Evolutionary conservation across 257 asterid species (phyloP), one percentile per base, ranked within the genome.

Genomic region (Przewalskia tangutica): DNA sequence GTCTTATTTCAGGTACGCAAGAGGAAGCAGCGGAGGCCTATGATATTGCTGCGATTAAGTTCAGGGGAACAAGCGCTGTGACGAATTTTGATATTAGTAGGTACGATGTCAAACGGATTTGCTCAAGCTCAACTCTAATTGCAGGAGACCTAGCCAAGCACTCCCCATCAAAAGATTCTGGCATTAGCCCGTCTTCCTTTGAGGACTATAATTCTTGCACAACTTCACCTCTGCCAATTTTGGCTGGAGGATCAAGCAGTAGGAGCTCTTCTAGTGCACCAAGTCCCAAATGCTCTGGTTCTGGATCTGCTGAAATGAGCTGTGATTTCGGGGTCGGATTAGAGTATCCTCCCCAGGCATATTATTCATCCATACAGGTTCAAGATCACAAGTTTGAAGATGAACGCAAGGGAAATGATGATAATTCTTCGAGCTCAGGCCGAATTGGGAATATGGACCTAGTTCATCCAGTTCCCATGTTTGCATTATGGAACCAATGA

Each of bases 1-100:
- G 4, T 75, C 20, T 50, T 23, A 81, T 18, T 65, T 32, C 80
- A 92, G 97, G 98, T 77, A 94, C 97, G 38, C 98, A 92, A 80
- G 98, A 93, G 79, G 98, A 94, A 83, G 97, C 97, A 23, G 97
- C 97, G 0, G 97, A 94, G 58, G 97, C 96, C 6, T 93, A 93
- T 27, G 97, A 94, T 83, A 91, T 94, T 73, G 98, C 97, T 0
- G 98, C 97, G 0, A 94, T 94, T 9, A 93, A 90, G 86, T 93
- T 94, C 78, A 84, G 97, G 71, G 97, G 98, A 53, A 90, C 93
- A 34, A 89, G 93, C 34, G 98, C 98, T 0, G 98, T 94, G 4
- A 94, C 97, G 8, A 94, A 94, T 85, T 94, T 94, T 8, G 96
- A 93, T 68, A 91, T 91, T 44, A 89, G 89, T 65, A 81, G 97